A percentile compares a stretch with the other conserved stretches of the same genome.
Evolutionary conservation across 2,329 filamentous ascomycete species (phyloP).

Genomic region (Akanthomyces lecanii): DNA sequence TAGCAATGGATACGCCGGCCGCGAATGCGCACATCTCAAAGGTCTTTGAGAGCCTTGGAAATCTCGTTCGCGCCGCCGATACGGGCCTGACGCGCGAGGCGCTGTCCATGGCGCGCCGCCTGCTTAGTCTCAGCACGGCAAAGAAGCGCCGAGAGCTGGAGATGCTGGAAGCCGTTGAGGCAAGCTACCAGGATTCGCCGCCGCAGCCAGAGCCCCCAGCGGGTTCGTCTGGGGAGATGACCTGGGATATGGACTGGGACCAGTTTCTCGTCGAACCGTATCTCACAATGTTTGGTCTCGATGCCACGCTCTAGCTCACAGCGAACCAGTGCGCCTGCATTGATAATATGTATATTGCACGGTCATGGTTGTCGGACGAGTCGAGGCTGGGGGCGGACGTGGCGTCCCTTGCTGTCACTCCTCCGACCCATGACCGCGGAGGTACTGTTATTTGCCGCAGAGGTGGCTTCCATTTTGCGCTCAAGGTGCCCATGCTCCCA

Average conservation of each 20-base stretch:
- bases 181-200: conserved; percentile 15
- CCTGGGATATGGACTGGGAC: conserved; percentile 20
- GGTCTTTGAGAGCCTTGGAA: conserved; percentile 21
- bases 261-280: conserved; percentile 23
- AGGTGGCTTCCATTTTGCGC: too few relatives aligned
- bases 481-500: too few relatives aligned
- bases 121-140: conserved; percentile 20
- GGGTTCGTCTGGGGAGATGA: conserved; percentile 15
- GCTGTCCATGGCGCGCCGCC: conserved; percentile 21
- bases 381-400: too few relatives aligned
- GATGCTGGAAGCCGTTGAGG: conserved; percentile 22
- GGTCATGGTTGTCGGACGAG: too few relatives aligned
- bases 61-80: conserved; percentile 20
- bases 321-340: neutral
- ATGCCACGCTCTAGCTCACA: conserved; percentile 16
- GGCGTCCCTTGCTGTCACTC: too few relatives aligned
- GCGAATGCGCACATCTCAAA: conserved; percentile 17
- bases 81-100: conserved; percentile 22
- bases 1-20: conserved; percentile 22
- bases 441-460: too few relatives aligned
- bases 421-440: too few relatives aligned
- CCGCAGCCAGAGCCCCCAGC: conserved; percentile 2
- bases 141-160: conserved; percentile 23
- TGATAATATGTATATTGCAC: too few relatives aligned
- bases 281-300: conserved; percentile 21